phyloP scores from a whole-genome alignment of 106 monocot species.

The Hemerocallis citrina region DNA sequence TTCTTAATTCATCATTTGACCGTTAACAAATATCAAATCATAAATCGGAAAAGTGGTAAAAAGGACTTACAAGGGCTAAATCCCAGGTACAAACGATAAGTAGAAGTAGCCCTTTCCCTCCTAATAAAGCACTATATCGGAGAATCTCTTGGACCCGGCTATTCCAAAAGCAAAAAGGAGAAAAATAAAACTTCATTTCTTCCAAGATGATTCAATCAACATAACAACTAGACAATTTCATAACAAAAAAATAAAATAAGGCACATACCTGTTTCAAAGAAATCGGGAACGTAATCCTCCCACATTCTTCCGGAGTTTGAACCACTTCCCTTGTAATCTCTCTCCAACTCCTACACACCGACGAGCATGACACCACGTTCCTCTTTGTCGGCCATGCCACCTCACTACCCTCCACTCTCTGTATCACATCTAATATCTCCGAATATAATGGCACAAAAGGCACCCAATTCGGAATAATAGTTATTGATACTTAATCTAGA shows the following conservation, averaged over 20 bases:
- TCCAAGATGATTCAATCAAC: too few relatives aligned
- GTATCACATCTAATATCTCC: slow-evolving; percentile 54
- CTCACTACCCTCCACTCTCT: slow-evolving; percentile 50
- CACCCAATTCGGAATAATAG: too few relatives aligned
- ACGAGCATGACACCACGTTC: slow-evolving; percentile 45
- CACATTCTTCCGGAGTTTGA: slow-evolving; percentile 39
- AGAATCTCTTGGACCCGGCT: slow-evolving; percentile 41
- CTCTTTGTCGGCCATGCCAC: slow-evolving; percentile 44
- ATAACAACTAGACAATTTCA: background rate
- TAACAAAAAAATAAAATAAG: background rate
- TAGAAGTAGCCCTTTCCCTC: slow-evolving; percentile 44
- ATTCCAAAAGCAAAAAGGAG: background rate
- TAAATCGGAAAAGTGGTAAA: too few relatives aligned
- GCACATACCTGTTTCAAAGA: slow-evolving; percentile 73
- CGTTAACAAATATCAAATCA: background rate
- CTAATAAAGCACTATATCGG: slow-evolving; percentile 60
- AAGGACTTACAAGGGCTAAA: slow-evolving; percentile 41
- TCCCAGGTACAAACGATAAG: slow-evolving; percentile 41
- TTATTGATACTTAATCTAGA: too few relatives aligned
- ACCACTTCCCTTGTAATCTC: slow-evolving; percentile 46
- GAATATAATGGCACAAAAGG: too few relatives aligned
- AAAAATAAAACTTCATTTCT: background rate
- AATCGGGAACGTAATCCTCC: slow-evolving; percentile 66
- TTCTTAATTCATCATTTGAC: too few relatives aligned
- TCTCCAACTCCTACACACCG: slow-evolving; percentile 60